phyloP scores from a whole-genome alignment of 495 filamentous ascomycete species.

The Podospora pseudoanserina region DNA sequence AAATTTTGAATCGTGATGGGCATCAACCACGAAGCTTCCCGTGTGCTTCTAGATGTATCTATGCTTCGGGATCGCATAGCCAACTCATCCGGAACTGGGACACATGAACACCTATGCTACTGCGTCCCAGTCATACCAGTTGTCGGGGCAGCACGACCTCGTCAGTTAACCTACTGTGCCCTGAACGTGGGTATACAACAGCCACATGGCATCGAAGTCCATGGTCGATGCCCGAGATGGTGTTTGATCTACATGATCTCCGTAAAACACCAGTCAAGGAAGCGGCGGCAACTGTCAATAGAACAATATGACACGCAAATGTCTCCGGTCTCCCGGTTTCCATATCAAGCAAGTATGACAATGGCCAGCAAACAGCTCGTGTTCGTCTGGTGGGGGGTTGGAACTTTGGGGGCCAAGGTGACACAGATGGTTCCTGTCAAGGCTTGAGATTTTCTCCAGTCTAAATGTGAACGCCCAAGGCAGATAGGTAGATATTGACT shows the following conservation, averaged over 20 bases:
- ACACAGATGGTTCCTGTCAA: background rate
- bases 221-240: background rate
- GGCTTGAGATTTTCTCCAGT: background rate
- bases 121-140: background rate
- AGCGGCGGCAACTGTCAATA: background rate
- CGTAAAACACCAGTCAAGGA: background rate
- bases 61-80: too few relatives aligned
- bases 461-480: background rate
- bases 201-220: background rate
- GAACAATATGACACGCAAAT: background rate
- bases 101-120: background rate
- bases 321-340: background rate
- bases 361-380: background rate
- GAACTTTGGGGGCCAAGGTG: background rate
- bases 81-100: too few relatives aligned
- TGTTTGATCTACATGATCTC: background rate
- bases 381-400: background rate
- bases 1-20: too few relatives aligned
- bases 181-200: background rate
- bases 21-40: too few relatives aligned
- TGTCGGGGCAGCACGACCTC: background rate
- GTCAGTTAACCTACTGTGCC: background rate
- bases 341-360: background rate
- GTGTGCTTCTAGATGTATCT: too few relatives aligned
- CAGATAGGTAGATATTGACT: too few relatives aligned